phyloP scores from a whole-genome alignment of 2,329 filamentous ascomycete genomes.

The Penicillium olsonii region DNA sequence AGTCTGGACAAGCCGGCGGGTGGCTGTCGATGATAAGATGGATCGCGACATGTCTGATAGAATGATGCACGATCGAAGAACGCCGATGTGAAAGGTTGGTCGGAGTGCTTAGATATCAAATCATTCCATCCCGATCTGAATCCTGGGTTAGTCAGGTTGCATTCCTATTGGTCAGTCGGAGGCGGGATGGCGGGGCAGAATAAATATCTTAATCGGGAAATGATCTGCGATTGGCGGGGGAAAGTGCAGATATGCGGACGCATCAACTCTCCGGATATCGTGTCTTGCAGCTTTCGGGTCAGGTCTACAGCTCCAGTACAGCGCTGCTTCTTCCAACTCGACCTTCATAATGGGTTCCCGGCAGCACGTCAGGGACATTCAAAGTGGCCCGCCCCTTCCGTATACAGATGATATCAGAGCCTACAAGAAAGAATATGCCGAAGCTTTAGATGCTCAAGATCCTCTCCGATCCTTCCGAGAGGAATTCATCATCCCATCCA shows the following conservation, averaged over 20 bases:
- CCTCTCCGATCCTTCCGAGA: conserved; percentile 62
- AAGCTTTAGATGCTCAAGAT: conserved; percentile 62
- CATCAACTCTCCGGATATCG: not conserved
- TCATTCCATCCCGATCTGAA: conserved; percentile 19
- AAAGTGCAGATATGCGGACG: not conserved
- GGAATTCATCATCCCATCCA: conserved; percentile 77
- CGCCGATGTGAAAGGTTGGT: conserved; percentile 1
- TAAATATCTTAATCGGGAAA: conserved; percentile 9
- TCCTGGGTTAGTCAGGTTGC: conserved; percentile 32
- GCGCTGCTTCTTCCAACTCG: not conserved
- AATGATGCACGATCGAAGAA: not conserved
- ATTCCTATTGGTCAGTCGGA: conserved; percentile 30
- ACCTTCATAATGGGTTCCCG: conserved; percentile 29
- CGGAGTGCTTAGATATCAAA: conserved; percentile 26
- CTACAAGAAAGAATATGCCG: conserved; percentile 42
- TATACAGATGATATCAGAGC: conserved; percentile 36
- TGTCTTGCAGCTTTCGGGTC: too few species aligned
- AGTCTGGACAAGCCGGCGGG: conserved; percentile 26
- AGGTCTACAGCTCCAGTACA: not conserved
- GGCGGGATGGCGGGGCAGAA: conserved; percentile 32
- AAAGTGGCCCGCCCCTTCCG: conserved; percentile 30
- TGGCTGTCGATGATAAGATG: conserved; percentile 24
- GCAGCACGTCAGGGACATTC: conserved; percentile 30
- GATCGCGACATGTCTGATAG: conserved; percentile 32
- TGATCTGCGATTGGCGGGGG: conserved; percentile 18